Base-by-base conservation (phyloP, 106 monocot species). In the Phalaenopsis equestris region DNA sequence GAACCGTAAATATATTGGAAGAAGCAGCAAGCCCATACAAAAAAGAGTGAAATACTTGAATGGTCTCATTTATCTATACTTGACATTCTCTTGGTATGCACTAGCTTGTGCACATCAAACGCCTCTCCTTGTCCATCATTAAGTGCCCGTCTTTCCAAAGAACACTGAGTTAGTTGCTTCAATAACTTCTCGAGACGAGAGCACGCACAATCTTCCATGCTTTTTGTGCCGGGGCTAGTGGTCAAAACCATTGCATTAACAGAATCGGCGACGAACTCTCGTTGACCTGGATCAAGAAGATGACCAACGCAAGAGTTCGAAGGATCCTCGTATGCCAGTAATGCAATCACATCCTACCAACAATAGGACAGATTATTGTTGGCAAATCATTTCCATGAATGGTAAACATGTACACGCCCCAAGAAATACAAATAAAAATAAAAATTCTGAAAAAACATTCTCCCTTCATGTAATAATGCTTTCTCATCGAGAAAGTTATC, bases 201-300 rank as follows among this genome's bases (percentile, higher is more conserved):
- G 83, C 39, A 81, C 68, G 85, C 48, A 41, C 67, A 81, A 14
- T 64, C 47, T 19, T 93, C 80, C 0, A 76, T 41, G 21, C 83
- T 86, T 79, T 84, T 89, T 21, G 41, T 1, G 55, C 87, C 77
- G 0, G 91, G 90, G 55, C 91, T 87, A 24, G 95, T 93, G 14
- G 88, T 80, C 10, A 99, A 80, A 24, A 99, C 81, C 56, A 79
- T 78, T 52, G 86, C 77, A 79, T 95, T 99, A 15, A 99, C 93
- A n/a, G 99, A 91, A 79, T 99, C 99, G 6, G 98, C 98, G 10
- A 99, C 91, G 56, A 95, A 88, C 73, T 99, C 98, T 1, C 92
- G 82, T 67, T 99, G 98, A 9, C 73, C 73, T 41, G 73, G 42
- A 8, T 81, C 81, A 9, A 99, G 91, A 19, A 95, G 89, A 79